Percentiles rank a stretch among this genome's conserved stretches.
Evolutionary conservation across 2,329 filamentous ascomycete species (phyloP).

Genomic region (Myriosclerotinia curreyana): DNA sequence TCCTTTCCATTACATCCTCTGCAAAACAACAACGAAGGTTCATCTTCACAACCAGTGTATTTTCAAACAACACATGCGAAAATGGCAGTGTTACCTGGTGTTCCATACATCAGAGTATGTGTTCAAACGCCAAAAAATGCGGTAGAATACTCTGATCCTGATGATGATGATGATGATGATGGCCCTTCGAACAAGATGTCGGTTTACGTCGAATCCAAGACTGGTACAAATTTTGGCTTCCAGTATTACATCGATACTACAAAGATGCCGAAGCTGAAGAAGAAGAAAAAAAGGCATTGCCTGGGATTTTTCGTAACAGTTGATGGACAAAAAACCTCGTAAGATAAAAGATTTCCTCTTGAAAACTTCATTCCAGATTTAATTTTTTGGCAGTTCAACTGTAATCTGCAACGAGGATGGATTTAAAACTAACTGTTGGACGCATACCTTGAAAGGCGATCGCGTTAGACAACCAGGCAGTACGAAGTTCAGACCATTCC

Average conservation of each 20-base stretch:
- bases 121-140: background rate
- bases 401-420: slow-evolving; percentile 18
- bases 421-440: slow-evolving; percentile 4
- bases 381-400: no score
- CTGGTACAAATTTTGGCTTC: background rate
- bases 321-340: slow-evolving; percentile 12
- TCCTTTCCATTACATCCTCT: background rate
- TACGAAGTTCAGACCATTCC: background rate
- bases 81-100: slow-evolving; percentile 12
- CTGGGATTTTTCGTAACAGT: slow-evolving; percentile 14
- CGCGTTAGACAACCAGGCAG: background rate
- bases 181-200: slow-evolving; percentile 2
- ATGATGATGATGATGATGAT: background rate
- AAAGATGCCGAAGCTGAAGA: no score
- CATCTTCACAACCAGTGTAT: no score
- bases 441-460: background rate
- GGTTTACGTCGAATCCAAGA: slow-evolving; percentile 12
- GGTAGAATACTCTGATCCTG: slow-evolving; percentile 12
- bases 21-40: background rate
- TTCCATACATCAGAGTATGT: slow-evolving; percentile 15
- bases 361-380: no score
- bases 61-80: background rate
- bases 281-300: background rate
- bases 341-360: no score
- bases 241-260: background rate